phyloP scores from a whole-genome alignment of 140 eudicot species.

The Flaveria floridana region DNA sequence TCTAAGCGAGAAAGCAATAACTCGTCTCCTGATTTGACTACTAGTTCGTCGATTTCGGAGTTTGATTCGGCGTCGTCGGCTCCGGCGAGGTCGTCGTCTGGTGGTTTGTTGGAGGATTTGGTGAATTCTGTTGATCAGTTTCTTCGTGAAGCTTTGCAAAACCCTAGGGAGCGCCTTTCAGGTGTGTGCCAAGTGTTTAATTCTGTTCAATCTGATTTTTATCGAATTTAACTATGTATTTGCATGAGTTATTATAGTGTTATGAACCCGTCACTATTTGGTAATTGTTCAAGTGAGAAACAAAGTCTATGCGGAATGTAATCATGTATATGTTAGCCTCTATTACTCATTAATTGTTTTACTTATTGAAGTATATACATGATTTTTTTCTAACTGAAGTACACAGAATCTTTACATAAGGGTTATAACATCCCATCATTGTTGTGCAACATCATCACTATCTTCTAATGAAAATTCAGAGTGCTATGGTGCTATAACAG shows the following conservation, averaged over 20 bases:
- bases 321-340: background rate
- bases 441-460: background rate
- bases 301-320: background rate
- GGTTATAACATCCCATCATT: background rate
- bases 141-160: slow-evolving; percentile 89
- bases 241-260: background rate
- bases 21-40: slow-evolving; percentile 21
- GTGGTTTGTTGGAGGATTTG: slow-evolving; percentile 53
- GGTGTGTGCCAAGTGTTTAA: slow-evolving; percentile 37
- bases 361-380: background rate
- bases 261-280: background rate
- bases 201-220: background rate
- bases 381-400: background rate
- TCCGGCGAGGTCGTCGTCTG: slow-evolving; percentile 30
- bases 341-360: background rate
- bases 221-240: background rate
- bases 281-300: background rate
- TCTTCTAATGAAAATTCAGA: background rate
- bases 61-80: slow-evolving; percentile 33
- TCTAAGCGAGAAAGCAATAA: slow-evolving; percentile 41
- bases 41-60: slow-evolving; percentile 25
- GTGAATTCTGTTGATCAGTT: slow-evolving; percentile 87
- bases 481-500: background rate
- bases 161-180: slow-evolving; percentile 96
- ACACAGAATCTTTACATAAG: background rate